Evolutionary conservation across 768 basidiomycete genomes (phyloP), one percentile per base, ranked within the genome.

Genomic region (Collybia sordida): DNA sequence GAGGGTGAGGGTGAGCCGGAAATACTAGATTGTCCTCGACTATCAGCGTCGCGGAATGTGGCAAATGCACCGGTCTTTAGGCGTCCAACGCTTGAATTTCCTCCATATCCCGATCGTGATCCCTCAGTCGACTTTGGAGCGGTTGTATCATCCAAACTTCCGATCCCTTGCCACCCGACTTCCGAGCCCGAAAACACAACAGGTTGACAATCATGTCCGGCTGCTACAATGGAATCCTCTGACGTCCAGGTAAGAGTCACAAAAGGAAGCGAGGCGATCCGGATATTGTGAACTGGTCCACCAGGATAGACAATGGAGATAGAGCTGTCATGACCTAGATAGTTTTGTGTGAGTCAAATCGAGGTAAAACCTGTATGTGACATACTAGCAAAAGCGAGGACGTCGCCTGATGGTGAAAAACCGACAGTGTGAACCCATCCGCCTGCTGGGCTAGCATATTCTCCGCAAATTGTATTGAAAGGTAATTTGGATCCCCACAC

Each of bases 401-500:
- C 80, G 59, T 98, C 90, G n/a, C 97, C 97, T 7, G 90, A 91
- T 3, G 96, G 97, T 19, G 96, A 98, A 73, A 99, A 99, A 1
- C 86, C 90, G 42, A 98, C 91, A 17, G 88, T 76, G 59, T 98
- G 97, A 1, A 99, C 94, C 97, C 97, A 99, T 9, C 97, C 97
- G 35, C 97, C 97, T 36, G 86, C 81, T 0, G 92, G 86, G 59
- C 88, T 92, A 31, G 77, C 65, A 65, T 90, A 99, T 66, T 98
- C 97, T 40, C 94, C 97, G 56, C 95, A 98, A 52, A 99, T 77
- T 1, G 97, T 98, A 65, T 95, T 96, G 78, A 98, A 98, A 0
- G 97, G 97, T 0, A 99, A 77, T 59, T 94, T 94, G 50, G 94
- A 93, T n/a, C 97, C 97, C 97, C 97, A 99, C 1, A 94, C 85